phyloP scores from a whole-genome alignment of 148 eudicot species.

The Spergularia bocconei region DNA sequence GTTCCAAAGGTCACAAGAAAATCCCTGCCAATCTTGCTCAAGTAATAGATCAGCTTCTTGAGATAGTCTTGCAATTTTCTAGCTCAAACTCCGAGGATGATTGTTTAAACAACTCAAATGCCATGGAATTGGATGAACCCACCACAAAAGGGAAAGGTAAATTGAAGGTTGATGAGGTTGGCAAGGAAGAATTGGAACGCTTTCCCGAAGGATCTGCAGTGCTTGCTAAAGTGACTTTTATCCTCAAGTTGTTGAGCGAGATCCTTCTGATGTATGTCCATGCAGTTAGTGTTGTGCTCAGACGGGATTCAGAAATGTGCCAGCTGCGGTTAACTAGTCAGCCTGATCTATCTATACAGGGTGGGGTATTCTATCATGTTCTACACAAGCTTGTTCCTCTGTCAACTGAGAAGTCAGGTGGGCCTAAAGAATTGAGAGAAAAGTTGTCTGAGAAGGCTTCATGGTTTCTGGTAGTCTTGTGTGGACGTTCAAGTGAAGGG shows the following conservation, averaged over 20 bases:
- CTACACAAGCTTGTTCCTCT: slow-evolving; percentile 68
- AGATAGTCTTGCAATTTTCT: slow-evolving; percentile 72
- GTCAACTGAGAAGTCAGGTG: slow-evolving; percentile 53
- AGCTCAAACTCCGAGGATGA: slow-evolving; percentile 43
- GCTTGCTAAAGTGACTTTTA: slow-evolving; percentile 84
- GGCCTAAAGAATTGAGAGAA: slow-evolving; percentile 68
- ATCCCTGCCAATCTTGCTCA: slow-evolving; percentile 78
- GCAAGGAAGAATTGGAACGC: slow-evolving; percentile 46
- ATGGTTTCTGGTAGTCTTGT: slow-evolving; percentile 88
- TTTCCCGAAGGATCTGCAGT: slow-evolving; percentile 68
- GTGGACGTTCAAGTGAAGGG: slow-evolving; percentile 96
- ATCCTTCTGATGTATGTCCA: slow-evolving; percentile 92
- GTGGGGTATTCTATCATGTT: slow-evolving; percentile 86
- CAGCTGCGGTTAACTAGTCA: slow-evolving; percentile 54
- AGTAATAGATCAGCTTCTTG: slow-evolving; percentile 90
- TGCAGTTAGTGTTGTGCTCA: slow-evolving; percentile 75
- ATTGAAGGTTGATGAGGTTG: slow-evolving; percentile 74
- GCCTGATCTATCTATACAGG: slow-evolving; percentile 46
- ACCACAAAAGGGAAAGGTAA: slow-evolving; percentile 73
- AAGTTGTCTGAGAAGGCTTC: slow-evolving; percentile 97
- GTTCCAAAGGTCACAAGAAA: slow-evolving; percentile 75
- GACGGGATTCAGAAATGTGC: slow-evolving; percentile 71
- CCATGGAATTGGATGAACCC: slow-evolving; percentile 85
- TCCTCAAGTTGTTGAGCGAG: slow-evolving; percentile 86
- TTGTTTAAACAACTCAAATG: slow-evolving; percentile 33